phyloP scores from a whole-genome alignment of 202 grass and related monocot genomes.

The Musa balbisiana region DNA sequence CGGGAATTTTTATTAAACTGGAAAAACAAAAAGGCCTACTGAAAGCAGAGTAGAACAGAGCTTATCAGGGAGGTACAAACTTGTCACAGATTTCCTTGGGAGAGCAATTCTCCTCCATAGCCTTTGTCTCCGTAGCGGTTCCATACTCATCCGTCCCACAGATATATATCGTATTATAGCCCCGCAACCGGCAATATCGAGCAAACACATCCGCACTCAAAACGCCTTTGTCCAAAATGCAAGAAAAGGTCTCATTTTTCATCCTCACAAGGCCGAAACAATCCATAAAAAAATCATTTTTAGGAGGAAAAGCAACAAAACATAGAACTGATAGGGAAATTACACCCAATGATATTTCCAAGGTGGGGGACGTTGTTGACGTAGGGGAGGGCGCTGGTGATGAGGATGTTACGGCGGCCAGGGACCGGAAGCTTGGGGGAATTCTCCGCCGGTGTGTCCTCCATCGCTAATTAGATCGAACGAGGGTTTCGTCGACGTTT shows the following conservation, averaged over 20 bases:
- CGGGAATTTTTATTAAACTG: not conserved
- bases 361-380: slow-evolving; percentile 83
- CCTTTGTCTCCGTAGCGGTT: slow-evolving; percentile 93
- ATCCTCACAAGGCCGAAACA: not conserved
- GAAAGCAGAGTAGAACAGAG: not conserved
- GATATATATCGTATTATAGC: slow-evolving; percentile 91
- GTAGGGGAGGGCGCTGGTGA: slow-evolving; percentile 78
- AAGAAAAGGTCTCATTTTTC: not conserved
- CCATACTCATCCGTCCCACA: slow-evolving; percentile 98
- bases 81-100: slow-evolving; percentile 96
- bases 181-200: slow-evolving; percentile 72
- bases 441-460: not conserved
- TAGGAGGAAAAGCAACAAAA: not conserved
- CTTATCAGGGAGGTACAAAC: slow-evolving; percentile 33
- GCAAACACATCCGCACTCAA: slow-evolving; percentile 96
- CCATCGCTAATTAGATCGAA: not conserved
- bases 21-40: not conserved
- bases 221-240: slow-evolving; percentile 41
- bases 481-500: not conserved
- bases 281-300: not conserved
- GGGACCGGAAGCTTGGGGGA: slow-evolving; percentile 51
- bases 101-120: slow-evolving; percentile 91
- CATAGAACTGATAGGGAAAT: slow-evolving; percentile 9
- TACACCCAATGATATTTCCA: slow-evolving; percentile 79
- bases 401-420: slow-evolving; percentile 66